Percentiles rank a stretch among this genome's conserved stretches.
Conservation (phyloP, 2,329 filamentous ascomycete species). For the Neopestalotiopsis clavispora region DNA sequence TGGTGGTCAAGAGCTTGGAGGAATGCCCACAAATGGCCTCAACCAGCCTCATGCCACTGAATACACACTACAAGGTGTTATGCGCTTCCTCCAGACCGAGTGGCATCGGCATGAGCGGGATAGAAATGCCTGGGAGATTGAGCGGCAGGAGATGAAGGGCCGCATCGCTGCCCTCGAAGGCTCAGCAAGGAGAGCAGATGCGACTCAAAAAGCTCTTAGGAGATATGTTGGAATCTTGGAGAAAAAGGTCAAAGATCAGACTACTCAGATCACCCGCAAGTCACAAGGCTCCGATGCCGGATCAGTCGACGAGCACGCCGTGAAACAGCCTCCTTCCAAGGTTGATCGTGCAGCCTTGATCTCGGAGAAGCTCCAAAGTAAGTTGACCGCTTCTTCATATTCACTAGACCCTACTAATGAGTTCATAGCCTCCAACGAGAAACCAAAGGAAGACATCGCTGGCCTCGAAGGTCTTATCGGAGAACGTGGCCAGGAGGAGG, state of each 20-base stretch:
- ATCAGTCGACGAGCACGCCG: slow-evolving; percentile 50
- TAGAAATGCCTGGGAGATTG: slow-evolving; percentile 98
- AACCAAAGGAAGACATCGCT: slow-evolving; percentile 41
- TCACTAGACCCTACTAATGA: slow-evolving; percentile 19
- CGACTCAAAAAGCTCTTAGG: slow-evolving; percentile 85
- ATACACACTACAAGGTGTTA: slow-evolving; percentile 77
- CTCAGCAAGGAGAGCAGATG: slow-evolving; percentile 83
- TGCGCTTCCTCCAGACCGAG: slow-evolving; percentile 98
- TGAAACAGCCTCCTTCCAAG: slow-evolving; percentile 43
- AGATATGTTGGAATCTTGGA: slow-evolving; percentile 92
- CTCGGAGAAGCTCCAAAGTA: slow-evolving; percentile 62
- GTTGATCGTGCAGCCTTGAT: slow-evolving; percentile 56
- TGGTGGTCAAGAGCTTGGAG: slow-evolving; percentile 44
- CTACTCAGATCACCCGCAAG: slow-evolving; percentile 67
- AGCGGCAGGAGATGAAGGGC: slow-evolving; percentile 98
- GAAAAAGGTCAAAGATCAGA: slow-evolving; percentile 83
- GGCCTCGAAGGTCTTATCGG: slow-evolving; percentile 46
- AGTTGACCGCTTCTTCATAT: slow-evolving; percentile 30
- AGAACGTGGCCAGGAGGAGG: slow-evolving; percentile 35
- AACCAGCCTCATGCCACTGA: slow-evolving; percentile 64
- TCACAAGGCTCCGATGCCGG: slow-evolving; percentile 47
- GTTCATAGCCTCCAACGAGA: slow-evolving; percentile 46
- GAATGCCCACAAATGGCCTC: slow-evolving; percentile 44
- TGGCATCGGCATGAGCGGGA: slow-evolving; percentile 99
- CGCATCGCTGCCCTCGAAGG: slow-evolving; percentile 95